A percentile compares a stretch with the other conserved stretches of the same genome.
These are phyloP conservation scores for Backusella sp. DNA, from an alignment of 192 early-diverging fungal species.

Conservation along the genomic window DNA sequence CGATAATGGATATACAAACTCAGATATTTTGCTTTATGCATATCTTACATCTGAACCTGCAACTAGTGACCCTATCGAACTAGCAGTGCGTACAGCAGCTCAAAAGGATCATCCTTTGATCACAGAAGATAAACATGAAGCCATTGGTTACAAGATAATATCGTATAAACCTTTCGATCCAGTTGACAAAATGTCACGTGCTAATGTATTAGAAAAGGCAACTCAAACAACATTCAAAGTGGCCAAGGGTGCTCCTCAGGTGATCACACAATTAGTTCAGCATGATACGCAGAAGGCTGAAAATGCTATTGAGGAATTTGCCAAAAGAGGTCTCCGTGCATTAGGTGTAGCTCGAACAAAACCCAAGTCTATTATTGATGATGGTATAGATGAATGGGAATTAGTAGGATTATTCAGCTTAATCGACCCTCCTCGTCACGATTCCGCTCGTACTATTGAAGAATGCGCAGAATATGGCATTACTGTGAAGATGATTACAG, in stretches of 20 bases:
- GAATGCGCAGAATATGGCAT: constrained; percentile 66
- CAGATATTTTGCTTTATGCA: constrained; percentile 64
- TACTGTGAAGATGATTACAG: constrained; percentile 78
- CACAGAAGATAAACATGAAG: constrained; percentile 43
- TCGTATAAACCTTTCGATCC: constrained; percentile 77
- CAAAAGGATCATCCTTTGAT: constrained; percentile 48
- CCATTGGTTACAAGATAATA: constrained; percentile 67
- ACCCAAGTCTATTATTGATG: constrained; percentile 24
- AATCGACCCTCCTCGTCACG: constrained; percentile 66
- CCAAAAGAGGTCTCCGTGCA: constrained; percentile 66
- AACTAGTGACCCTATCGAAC: constrained; percentile 73
- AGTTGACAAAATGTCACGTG: constrained; percentile 65
- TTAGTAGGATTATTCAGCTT: constrained; percentile 66
- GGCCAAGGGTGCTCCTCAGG: constrained; percentile 78
- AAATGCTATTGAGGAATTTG: constrained; percentile 58
- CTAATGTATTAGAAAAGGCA: constrained; percentile 52
- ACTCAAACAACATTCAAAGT: constrained; percentile 54
- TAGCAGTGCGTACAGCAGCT: constrained; percentile 67
- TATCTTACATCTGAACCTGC: constrained; percentile 71
- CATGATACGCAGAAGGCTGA: constrained; percentile 46
- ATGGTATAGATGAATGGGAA: constrained; percentile 49
- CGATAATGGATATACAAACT: constrained; percentile 34
- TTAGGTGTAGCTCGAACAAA: constrained; percentile 68
- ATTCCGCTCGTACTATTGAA: constrained; percentile 65
- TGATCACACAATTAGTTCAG: constrained; percentile 55